Evolutionary conservation across 805 yeast genomes (phyloP).

Genomic region (Starmerella apicola): DNA sequence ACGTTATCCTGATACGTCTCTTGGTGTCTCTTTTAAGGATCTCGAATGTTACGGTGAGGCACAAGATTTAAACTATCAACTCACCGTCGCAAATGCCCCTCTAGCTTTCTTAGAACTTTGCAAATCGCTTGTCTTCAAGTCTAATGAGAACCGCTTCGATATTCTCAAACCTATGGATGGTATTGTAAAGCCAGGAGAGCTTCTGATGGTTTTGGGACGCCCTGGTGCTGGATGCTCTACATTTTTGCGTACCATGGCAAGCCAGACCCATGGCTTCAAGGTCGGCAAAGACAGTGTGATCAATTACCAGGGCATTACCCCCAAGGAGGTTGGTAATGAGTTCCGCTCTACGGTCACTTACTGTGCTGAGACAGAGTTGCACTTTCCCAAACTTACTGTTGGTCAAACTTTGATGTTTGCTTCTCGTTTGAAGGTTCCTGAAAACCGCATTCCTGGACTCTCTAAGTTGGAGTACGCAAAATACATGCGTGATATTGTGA

Average conservation of each 20-base stretch:
- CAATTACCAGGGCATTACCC: slow-evolving; percentile 49
- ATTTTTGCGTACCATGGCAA: slow-evolving; percentile 50
- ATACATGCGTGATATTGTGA: slow-evolving; percentile 37
- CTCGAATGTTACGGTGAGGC: slow-evolving; percentile 55
- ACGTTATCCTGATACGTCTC: slow-evolving; percentile 43
- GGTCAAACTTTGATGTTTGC: slow-evolving; percentile 63
- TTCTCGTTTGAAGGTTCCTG: slow-evolving; percentile 55
- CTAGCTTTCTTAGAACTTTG: slow-evolving; percentile 24
- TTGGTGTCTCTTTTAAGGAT: slow-evolving; percentile 49
- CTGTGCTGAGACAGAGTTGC: slow-evolving; percentile 44
- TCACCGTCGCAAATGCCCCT: slow-evolving; percentile 38
- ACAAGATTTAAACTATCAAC: slow-evolving; percentile 50
- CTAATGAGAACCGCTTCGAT: slow-evolving; percentile 8
- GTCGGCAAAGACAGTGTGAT: slow-evolving; percentile 41
- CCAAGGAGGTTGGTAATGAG: slow-evolving; percentile 44
- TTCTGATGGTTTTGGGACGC: slow-evolving; percentile 56
- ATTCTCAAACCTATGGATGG: slow-evolving; percentile 27
- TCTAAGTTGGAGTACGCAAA: slow-evolving; percentile 37
- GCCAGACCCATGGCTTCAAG: slow-evolving; percentile 38
- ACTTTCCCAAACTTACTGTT: slow-evolving; percentile 66
- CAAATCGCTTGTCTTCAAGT: slow-evolving; percentile 8
- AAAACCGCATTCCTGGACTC: slow-evolving; percentile 36
- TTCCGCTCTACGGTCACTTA: slow-evolving; percentile 41
- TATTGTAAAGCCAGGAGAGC: slow-evolving; percentile 48
- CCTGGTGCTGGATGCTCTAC: slow-evolving; percentile 79